Percentiles rank a stretch among this genome's conserved stretches.
phyloP scores from a whole-genome alignment of 2,329 filamentous ascomycete genomes.

The Aureobasidium sp. region DNA sequence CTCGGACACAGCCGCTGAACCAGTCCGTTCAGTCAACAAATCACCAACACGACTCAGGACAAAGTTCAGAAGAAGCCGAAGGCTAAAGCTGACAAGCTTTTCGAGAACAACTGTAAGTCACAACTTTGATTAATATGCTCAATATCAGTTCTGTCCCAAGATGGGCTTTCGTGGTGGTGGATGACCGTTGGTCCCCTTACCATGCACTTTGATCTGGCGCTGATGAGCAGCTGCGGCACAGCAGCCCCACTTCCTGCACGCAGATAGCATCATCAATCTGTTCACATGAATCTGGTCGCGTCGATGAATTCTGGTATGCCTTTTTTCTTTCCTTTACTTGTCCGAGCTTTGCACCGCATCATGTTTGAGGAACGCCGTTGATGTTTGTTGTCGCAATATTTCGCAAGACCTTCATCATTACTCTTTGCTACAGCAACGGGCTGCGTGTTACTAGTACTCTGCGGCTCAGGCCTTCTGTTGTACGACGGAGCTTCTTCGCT shows the following conservation, averaged over 20 bases:
- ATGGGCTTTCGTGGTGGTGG: background rate
- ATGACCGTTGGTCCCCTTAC: background rate
- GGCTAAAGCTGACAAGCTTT: background rate
- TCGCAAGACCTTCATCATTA: background rate
- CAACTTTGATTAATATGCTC: background rate
- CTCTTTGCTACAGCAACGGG: background rate
- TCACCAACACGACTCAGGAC: background rate
- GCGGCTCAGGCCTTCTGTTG: background rate
- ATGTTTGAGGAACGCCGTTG: background rate
- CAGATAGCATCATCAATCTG: constrained; percentile 12
- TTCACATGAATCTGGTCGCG: constrained; percentile 15
- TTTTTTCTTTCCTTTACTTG: background rate
- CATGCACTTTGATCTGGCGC: background rate
- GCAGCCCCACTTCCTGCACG: constrained; percentile 14
- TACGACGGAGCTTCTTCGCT: background rate
- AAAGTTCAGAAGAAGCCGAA: constrained; percentile 1
- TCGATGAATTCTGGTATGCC: constrained; percentile 16
- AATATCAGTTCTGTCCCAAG: background rate
- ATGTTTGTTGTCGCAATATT: background rate
- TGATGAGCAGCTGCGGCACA: constrained; percentile 14
- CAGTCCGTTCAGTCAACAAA: background rate
- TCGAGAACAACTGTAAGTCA: background rate
- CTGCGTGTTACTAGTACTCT: background rate
- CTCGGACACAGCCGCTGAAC: constrained; percentile 8
- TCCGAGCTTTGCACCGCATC: background rate